phyloP scores from a whole-genome alignment of 768 basidiomycete genomes.

The Naematelia encephala region DNA sequence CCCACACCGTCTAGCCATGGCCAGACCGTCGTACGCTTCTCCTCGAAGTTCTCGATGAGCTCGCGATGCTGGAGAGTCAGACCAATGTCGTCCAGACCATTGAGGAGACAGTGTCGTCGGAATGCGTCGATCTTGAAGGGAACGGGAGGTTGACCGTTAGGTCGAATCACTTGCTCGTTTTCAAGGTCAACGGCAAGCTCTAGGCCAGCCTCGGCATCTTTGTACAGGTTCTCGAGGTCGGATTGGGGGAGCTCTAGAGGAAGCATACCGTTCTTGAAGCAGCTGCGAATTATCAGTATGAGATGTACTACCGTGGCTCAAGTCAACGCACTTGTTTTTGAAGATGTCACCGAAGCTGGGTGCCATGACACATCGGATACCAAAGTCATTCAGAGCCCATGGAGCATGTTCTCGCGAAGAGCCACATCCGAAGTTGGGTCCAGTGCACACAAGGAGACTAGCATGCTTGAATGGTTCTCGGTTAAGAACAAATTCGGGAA shows the following conservation, averaged over 20 bases:
- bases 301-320: background rate
- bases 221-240: slow-evolving; percentile 67
- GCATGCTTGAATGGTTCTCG: slow-evolving; percentile 70
- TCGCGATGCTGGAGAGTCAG: slow-evolving; percentile 78
- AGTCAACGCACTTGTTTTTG: slow-evolving; percentile 56
- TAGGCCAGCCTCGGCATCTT: slow-evolving; percentile 70
- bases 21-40: slow-evolving; percentile 71
- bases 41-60: slow-evolving; percentile 76
- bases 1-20: slow-evolving; percentile 97
- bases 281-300: slow-evolving; percentile 53
- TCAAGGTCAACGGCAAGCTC: slow-evolving; percentile 82
- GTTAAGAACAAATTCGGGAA: slow-evolving; percentile 80
- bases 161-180: slow-evolving; percentile 66
- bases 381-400: slow-evolving; percentile 69
- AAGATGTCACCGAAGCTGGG: slow-evolving; percentile 90
- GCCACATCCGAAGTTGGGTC: slow-evolving; percentile 86
- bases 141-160: slow-evolving; percentile 66
- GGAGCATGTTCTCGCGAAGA: slow-evolving; percentile 89
- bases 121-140: slow-evolving; percentile 81
- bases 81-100: slow-evolving; percentile 94
- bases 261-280: slow-evolving; percentile 92
- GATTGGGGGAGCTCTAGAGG: slow-evolving; percentile 68
- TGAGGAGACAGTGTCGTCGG: slow-evolving; percentile 86
- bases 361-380: slow-evolving; percentile 80
- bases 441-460: slow-evolving; percentile 77